Conservation (phyloP, 345 rosid species). For the Firmiana major region DNA sequence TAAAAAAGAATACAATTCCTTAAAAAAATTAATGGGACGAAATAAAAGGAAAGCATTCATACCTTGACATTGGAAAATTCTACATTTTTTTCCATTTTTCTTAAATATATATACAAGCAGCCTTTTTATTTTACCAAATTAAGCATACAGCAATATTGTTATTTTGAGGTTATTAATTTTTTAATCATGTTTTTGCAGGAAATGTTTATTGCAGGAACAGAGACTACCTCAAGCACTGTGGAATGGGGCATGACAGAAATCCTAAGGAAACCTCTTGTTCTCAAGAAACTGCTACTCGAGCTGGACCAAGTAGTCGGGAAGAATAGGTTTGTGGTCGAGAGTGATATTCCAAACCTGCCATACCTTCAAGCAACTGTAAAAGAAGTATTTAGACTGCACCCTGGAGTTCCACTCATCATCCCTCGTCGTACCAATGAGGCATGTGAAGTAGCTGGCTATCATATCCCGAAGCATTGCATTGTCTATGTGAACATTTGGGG, state of each 20-base stretch:
- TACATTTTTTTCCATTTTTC: too few relatives aligned
- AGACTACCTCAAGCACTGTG: slow-evolving; percentile 20
- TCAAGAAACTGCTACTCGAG: slow-evolving; percentile 25
- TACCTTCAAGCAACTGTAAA: slow-evolving; percentile 30
- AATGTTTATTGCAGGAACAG: slow-evolving; percentile 26
- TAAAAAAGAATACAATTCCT: too few relatives aligned
- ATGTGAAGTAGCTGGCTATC: slow-evolving; percentile 19
- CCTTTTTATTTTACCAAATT: not conserved
- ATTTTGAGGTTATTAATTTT: too few relatives aligned
- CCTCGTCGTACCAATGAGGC: slow-evolving; percentile 18
- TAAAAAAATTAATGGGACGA: too few relatives aligned
- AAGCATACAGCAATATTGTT: not conserved
- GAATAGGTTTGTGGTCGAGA: slow-evolving; percentile 34
- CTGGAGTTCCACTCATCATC: slow-evolving; percentile 9
- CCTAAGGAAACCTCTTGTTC: slow-evolving; percentile 21
- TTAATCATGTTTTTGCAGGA: slow-evolving; percentile 10
- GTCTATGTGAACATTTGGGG: slow-evolving; percentile 16
- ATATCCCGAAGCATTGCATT: slow-evolving; percentile 21
- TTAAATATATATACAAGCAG: too few relatives aligned
- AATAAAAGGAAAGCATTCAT: too few relatives aligned
- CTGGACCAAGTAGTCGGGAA: slow-evolving; percentile 40
- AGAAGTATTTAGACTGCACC: slow-evolving; percentile 30
- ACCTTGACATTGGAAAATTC: too few relatives aligned
- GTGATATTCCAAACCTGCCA: slow-evolving; percentile 31
- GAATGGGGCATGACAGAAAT: slow-evolving; percentile 32